Percentiles rank a stretch among this genome's conserved stretches.
These are phyloP conservation scores for Malus domestica DNA, from an alignment of 306 rosid species.

Conservation along the genomic window ASM211411v1 NC_041803.1:16127501-16128000, in stretches of 20 bases:
- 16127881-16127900: slow-evolving; percentile 78
- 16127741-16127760: slow-evolving; percentile 11
- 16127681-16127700: slow-evolving; percentile 52
- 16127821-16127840: slow-evolving; percentile 90
- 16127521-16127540: slow-evolving; percentile 62
- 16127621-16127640: slow-evolving; percentile 88
- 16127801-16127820: slow-evolving; percentile 94
- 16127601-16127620: slow-evolving; percentile 94
- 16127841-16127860: slow-evolving; percentile 93
- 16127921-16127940: slow-evolving; percentile 92
- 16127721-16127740: slow-evolving; percentile 3
- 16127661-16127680: slow-evolving; percentile 64
- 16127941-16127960: slow-evolving; percentile 18
- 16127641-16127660: slow-evolving; percentile 79
- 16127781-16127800: slow-evolving; percentile 93
- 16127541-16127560: slow-evolving; percentile 88
- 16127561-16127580: slow-evolving; percentile 69
- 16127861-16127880: slow-evolving; percentile 99
- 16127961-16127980: not conserved
- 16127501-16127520: slow-evolving; percentile 11
- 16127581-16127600: slow-evolving; percentile 80
- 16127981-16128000: not conserved
- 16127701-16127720: slow-evolving; percentile 21
- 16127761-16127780: slow-evolving; percentile 70
- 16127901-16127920: slow-evolving; percentile 74